A percentile compares a stretch with the other conserved stretches of the same genome.
Conservation (phyloP, 441 rosid species). For the Gossypium aridum region DNA sequence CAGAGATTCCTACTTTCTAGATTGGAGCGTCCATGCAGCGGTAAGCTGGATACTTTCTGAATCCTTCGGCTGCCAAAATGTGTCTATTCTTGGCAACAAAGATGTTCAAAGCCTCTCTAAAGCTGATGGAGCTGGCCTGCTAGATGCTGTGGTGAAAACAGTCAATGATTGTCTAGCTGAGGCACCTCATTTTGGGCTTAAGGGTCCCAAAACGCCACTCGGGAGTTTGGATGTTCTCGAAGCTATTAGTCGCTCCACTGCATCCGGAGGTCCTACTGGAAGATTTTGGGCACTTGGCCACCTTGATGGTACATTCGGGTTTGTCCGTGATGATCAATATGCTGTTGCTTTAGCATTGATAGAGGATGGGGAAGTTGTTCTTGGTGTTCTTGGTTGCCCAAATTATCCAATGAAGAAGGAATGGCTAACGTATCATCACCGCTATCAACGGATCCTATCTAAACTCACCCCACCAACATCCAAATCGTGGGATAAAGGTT, state of each 20-base stretch:
- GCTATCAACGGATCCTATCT: constrained; percentile 50
- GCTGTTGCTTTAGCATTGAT: constrained; percentile 61
- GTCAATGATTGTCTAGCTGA: constrained; percentile 50
- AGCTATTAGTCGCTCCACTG: constrained; percentile 54
- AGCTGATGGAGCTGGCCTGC: constrained; percentile 28
- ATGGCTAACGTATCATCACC: constrained; percentile 59
- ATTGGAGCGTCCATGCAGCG: constrained; percentile 69
- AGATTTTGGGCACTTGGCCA: constrained; percentile 67
- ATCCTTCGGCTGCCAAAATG: constrained; percentile 37
- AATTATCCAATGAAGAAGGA: constrained; percentile 74
- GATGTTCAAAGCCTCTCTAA: constrained; percentile 42
- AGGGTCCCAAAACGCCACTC: constrained; percentile 31
- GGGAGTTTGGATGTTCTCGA: constrained; percentile 42
- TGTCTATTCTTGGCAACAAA: constrained; percentile 56
- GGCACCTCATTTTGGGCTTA: constrained; percentile 49
- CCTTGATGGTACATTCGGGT: constrained; percentile 59
- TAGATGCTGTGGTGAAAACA: constrained; percentile 41
- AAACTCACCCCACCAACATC: constrained; percentile 39
- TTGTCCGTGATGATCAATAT: constrained; percentile 67
- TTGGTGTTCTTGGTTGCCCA: constrained; percentile 76
- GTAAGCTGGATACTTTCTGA: constrained; percentile 58
- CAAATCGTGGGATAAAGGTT: constrained; percentile 60
- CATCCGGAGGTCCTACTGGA: constrained; percentile 39
- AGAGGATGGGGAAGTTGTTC: constrained; percentile 57
- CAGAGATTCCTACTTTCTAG: constrained; percentile 21